Conservation (phyloP, 2,329 filamentous ascomycete species). For the Epichloe elymi region DNA sequence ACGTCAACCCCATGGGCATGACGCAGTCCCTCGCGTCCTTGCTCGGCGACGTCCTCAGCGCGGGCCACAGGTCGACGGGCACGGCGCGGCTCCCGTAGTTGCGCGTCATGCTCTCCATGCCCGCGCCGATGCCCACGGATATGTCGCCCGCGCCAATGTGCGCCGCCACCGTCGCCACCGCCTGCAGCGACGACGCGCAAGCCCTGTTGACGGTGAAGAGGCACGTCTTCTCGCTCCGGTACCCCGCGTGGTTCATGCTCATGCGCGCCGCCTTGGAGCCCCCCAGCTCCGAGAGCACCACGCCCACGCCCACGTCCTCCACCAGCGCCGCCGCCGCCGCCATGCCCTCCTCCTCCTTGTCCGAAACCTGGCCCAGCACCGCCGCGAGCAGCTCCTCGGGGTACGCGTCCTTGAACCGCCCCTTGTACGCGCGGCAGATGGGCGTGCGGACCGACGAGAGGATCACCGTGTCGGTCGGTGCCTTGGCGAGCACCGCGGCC, state of each 20-base stretch:
- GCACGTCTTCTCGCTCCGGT: conserved; percentile 56
- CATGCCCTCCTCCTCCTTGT: conserved; percentile 53
- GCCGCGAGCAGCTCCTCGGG: conserved; percentile 74
- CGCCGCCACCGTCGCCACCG: conserved; percentile 61
- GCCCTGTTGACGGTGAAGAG: conserved; percentile 85
- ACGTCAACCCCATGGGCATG: conserved; percentile 87
- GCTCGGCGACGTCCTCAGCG: conserved; percentile 47
- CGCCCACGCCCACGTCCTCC: conserved; percentile 75
- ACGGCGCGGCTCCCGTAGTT: conserved; percentile 84
- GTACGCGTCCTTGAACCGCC: conserved; percentile 74
- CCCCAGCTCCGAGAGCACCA: conserved; percentile 86
- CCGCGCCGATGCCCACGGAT: conserved; percentile 64
- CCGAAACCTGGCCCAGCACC: conserved; percentile 27
- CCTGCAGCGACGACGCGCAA: conserved; percentile 66
- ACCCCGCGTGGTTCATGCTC: conserved; percentile 76
- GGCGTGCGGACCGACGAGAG: conserved; percentile 84
- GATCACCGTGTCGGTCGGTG: conserved; percentile 72
- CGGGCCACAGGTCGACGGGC: conserved; percentile 67
- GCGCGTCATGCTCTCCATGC: conserved; percentile 92
- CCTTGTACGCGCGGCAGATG: conserved; percentile 71
- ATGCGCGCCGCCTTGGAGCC: conserved; percentile 84
- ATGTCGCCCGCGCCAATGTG: conserved; percentile 64
- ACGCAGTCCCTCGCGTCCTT: conserved; percentile 73
- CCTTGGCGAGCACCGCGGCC: conserved; percentile 63
- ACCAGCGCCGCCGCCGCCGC: conserved; percentile 45